phyloP scores from a whole-genome alignment of 108 stramenopile genomes.

The Cylindrotheca fusiformis region DNA sequence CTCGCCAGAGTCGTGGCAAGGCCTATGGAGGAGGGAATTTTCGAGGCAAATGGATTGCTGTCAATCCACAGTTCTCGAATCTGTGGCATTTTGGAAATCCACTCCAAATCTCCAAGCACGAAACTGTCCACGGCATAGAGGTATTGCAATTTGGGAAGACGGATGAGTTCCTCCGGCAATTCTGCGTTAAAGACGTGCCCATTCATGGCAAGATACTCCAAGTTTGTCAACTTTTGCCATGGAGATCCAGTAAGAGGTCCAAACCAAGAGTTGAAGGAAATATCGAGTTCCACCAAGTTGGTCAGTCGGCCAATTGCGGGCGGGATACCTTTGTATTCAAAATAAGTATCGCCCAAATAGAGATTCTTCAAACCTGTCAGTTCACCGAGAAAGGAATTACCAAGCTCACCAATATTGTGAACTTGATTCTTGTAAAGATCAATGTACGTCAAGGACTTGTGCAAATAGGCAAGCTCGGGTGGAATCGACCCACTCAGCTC shows the following conservation, averaged over 20 bases:
- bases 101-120: conserved; percentile 32
- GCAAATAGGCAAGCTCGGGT: conserved; percentile 26
- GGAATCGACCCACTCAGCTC: conserved; percentile 9
- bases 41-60: conserved; percentile 13
- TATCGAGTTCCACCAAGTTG: conserved; percentile 24
- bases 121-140: conserved; percentile 34
- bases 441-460: conserved; percentile 20
- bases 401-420: conserved; percentile 42
- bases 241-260: conserved; percentile 5
- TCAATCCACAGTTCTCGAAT: conserved; percentile 12
- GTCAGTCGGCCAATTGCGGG: conserved; percentile 16
- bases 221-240: conserved; percentile 20
- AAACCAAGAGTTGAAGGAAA: conserved; percentile 21
- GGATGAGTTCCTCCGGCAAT: conserved; percentile 27
- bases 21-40: conserved; percentile 17
- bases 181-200: conserved; percentile 33
- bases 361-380: conserved; percentile 31
- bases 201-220: conserved; percentile 7
- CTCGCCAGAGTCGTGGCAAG: conserved; percentile 6
- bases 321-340: conserved; percentile 31
- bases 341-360: conserved; percentile 19
- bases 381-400: conserved; percentile 39
- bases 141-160: conserved; percentile 34
- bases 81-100: conserved; percentile 11
- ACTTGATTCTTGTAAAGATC: conserved; percentile 35